Base-by-base conservation (phyloP, 108 stramenopile genomes). In the Pseudonitzschia delicatissima region DNA sequence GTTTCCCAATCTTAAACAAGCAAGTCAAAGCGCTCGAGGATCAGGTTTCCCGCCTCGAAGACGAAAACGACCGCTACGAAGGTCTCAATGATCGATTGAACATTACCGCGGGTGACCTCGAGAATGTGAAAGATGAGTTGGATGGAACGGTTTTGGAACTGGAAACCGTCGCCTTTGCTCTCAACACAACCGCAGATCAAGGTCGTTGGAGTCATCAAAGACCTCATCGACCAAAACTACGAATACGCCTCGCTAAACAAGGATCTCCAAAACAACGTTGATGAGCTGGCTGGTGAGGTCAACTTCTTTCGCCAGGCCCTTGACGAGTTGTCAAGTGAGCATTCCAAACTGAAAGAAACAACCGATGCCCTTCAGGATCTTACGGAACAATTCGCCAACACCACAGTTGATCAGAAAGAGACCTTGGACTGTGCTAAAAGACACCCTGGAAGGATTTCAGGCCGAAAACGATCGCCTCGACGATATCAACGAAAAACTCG, bases 1-100 rank as follows among this genome's bases (percentile, higher is more conserved):
- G 49, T 77, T 81, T 33, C 80, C 80, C 5, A 71, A 71, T 20
- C 66, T 81, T 4, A 68, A 71, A 1, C 32, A 53, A 4, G 4
- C 23, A 75, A 55, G 48, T 75, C 42, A n/a, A 40, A 21, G 34
- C 31, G 7, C 68, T 81, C 23, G 59, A 64, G 20, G 49, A 15
- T 9, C 21, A 81, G 48, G 50, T 74, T 29, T 76, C 77, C 42
- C 72, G 76, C 27, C 51, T 77, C 12, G 42, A 34, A 33, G 27
- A 23, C 20, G 53, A 72, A 17, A 69, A 71, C 32, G 58, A 81
- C 21, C 53, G 68, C 0, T 76, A 75, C n/a, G 48, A 68, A 27
- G 35, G 20, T 25, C 48, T 66, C 20, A 78, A 78, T 45, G 4
- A 63, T 1, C n/a, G 70, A 13, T 57, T 79, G 11, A 71, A 67